Conservation (phyloP, 179 eudicot genomes). For the Actinidia polygama region DNA sequence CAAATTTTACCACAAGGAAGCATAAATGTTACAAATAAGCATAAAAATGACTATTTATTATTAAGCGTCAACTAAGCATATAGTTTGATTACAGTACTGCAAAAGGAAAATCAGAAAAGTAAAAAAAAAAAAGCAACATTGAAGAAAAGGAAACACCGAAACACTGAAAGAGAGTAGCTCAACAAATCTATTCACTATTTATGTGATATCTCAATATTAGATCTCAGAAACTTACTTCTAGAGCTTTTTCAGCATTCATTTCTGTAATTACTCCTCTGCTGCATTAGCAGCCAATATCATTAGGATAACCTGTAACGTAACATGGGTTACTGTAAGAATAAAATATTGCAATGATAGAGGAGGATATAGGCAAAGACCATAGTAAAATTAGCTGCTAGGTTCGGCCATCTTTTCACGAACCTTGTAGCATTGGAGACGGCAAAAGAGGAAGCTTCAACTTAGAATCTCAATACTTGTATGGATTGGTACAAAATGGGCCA, state of each 20-base stretch:
- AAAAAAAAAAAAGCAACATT: neutral
- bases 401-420: constrained; percentile 49
- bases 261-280: constrained; percentile 98
- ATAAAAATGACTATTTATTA: neutral
- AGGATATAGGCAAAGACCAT: neutral
- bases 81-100: neutral
- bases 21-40: neutral
- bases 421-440: constrained; percentile 95
- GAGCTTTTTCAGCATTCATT: constrained; percentile 99
- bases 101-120: neutral
- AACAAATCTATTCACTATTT: neutral
- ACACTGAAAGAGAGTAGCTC: neutral
- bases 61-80: too few relatives aligned
- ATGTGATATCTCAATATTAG: neutral
- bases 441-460: constrained; percentile 86
- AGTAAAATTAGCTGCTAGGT: constrained; percentile 27
- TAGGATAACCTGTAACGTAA: constrained; percentile 74
- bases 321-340: neutral
- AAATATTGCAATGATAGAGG: too few relatives aligned
- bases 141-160: constrained; percentile 11
- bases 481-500: constrained; percentile 78
- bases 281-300: constrained; percentile 99
- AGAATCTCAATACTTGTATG: constrained; percentile 90
- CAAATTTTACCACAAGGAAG: neutral
- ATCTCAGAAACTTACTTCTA: constrained; percentile 62